Conservation (phyloP, 139 green algal genomes). For the Limnomonas spitsbergensis region DNA sequence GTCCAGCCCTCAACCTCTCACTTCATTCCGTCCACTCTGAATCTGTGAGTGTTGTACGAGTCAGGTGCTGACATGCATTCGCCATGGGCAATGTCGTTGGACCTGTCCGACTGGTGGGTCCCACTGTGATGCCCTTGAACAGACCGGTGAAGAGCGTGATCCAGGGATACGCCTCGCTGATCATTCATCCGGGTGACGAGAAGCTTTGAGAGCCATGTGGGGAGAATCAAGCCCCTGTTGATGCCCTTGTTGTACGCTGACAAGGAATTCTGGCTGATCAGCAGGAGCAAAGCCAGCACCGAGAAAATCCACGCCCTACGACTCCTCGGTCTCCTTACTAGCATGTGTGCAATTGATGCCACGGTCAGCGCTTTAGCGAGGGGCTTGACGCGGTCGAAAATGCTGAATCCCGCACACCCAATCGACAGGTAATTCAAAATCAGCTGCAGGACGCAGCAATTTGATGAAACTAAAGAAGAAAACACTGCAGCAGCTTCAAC, state of each 20-base stretch:
- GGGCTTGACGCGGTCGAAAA: background rate
- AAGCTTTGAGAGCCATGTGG: no score
- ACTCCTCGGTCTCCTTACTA: background rate
- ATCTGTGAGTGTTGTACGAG: no score
- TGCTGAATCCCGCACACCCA: background rate
- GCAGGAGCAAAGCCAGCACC: background rate
- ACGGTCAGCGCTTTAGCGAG: background rate
- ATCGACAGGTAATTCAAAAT: background rate
- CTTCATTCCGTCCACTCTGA: no score
- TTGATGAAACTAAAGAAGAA: background rate
- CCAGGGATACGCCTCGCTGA: no score
- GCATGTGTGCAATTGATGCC: background rate
- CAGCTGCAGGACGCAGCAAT: background rate
- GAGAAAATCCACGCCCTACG: background rate
- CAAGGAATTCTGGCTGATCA: background rate
- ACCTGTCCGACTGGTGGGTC: no score
- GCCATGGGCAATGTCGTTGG: no score
- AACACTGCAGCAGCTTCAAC: background rate
- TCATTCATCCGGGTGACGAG: no score
- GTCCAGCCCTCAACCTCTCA: no score
- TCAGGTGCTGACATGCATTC: no score
- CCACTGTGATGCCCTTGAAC: no score
- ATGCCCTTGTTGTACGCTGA: conserved; percentile 3
- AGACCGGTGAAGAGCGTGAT: no score
- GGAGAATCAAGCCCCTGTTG: no score